Base-by-base conservation (phyloP, 805 yeast species). In the Kuraishia ogatae region DNA sequence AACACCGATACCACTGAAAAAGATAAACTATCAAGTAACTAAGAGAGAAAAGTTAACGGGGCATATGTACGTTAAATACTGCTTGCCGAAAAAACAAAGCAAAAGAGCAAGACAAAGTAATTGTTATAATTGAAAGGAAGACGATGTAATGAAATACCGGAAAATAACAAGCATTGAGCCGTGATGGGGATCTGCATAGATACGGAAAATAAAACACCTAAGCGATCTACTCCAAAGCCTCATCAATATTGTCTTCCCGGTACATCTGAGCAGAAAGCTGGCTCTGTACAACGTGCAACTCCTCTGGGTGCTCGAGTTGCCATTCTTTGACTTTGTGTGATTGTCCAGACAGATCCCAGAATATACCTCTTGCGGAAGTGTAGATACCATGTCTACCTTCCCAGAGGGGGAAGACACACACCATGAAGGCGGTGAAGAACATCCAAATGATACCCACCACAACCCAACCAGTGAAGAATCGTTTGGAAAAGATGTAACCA, bases 391-490 rank as follows among this genome's bases (percentile, higher is more conserved):
- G 69, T 60, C 93, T 75, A 50, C 96, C 92, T 68, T 90, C 91
- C 73, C 78, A 78, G 48, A 89, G 62, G 48, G 97, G 97, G 60
- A 76, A 84, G 39, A 89, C 54, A 21, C 83, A 76, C 26, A 89
- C 94, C 55, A 81, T 73, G 58, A 78, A 76, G 0, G 82, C 83
- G 43, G 87, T 79, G 62, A 79, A 74, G 71, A 88, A 89, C 39
- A 89, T 71, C 96, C 96, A 90, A 56, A 89, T 82, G 54, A 91
- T 81, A 57, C 85, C 83, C 29, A 90, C 96, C 43, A 78, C 82
- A 52, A 91, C 80, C 97, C 97, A 91, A 50, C 96, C 97, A 6
- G 94, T 87, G 70, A 90, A 91, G 71, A 89, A 89, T 55, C 68
- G 70, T 67, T 81, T 84, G 54, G 89, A 81, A 70, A 90, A 91